Conservation (phyloP, 2,329 filamentous ascomycete genomes). For the Cryphonectria naterciae region DNA sequence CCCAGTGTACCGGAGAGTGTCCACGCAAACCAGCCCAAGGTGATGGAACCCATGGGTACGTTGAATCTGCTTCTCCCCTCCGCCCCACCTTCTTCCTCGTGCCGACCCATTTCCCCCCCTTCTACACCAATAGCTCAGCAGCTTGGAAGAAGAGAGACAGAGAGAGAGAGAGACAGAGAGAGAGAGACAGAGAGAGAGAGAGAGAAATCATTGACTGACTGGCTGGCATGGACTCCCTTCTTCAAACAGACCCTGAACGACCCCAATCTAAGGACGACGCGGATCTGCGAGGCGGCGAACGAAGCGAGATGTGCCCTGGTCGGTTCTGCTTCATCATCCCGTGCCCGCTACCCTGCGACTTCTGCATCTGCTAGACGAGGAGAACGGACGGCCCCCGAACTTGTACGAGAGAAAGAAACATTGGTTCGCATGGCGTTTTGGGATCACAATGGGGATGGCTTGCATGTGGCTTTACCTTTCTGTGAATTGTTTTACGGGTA, state of each 20-base stretch:
- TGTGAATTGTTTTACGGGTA: neutral
- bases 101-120: neutral
- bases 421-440: constrained; percentile 13
- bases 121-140: neutral
- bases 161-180: neutral
- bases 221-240: neutral
- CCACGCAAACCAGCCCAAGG: constrained; percentile 19
- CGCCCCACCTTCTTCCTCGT: neutral
- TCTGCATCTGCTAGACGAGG: constrained; percentile 39
- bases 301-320: constrained; percentile 39
- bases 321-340: constrained; percentile 46
- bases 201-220: neutral
- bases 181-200: no score
- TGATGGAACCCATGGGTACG: constrained; percentile 26
- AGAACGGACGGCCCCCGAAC: neutral
- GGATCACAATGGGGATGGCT: constrained; percentile 3
- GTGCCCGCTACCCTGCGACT: constrained; percentile 45
- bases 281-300: constrained; percentile 36
- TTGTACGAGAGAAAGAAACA: neutral
- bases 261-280: constrained; percentile 35
- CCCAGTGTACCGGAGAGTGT: constrained; percentile 19
- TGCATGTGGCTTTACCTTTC: neutral
- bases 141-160: neutral
- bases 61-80: neutral
- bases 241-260: constrained; percentile 34